Conservation (phyloP, 2,329 filamentous ascomycete species). For the Dactylonectria macrodidyma region DNA sequence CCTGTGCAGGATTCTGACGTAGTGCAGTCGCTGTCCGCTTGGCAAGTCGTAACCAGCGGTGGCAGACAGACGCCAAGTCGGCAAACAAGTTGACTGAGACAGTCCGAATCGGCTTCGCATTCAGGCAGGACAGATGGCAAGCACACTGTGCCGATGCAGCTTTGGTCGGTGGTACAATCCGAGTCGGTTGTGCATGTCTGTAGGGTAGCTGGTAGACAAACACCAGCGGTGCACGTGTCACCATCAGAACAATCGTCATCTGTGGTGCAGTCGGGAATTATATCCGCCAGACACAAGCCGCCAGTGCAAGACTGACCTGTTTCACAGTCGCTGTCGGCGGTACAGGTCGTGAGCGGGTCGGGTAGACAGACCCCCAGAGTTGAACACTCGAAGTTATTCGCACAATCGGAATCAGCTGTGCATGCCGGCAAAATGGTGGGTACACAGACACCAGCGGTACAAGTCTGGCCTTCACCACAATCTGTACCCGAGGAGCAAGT, state of each 20-base stretch:
- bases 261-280: slow-evolving; percentile 4
- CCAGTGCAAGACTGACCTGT: slow-evolving; percentile 13
- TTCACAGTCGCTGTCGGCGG: not conserved
- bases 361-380: slow-evolving; percentile 17
- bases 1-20: slow-evolving; percentile 1
- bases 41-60: not conserved
- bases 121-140: slow-evolving; percentile 3
- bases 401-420: slow-evolving; percentile 1
- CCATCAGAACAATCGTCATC: not conserved
- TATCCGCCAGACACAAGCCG: slow-evolving; percentile 10
- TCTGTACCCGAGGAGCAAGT: slow-evolving; percentile 2
- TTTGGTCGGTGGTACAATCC: not conserved
- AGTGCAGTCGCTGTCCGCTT: slow-evolving; percentile 3
- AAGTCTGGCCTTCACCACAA: slow-evolving; percentile 1
- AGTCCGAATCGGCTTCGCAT: slow-evolving; percentile 2
- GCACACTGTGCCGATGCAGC: slow-evolving; percentile 5
- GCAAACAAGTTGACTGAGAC: not conserved
- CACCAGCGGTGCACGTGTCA: slow-evolving; percentile 5
- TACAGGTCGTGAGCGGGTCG: not conserved
- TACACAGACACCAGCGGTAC: slow-evolving; percentile 18
- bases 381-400: not conserved
- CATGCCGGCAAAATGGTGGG: slow-evolving; percentile 2
- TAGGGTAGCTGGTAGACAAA: slow-evolving; percentile 11
- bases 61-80: slow-evolving; percentile 17
- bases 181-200: not conserved